A percentile compares a stretch with the other conserved stretches of the same genome.
phyloP scores from a whole-genome alignment of 139 green algal genomes.

The Chlamydomonas sp. region DNA sequence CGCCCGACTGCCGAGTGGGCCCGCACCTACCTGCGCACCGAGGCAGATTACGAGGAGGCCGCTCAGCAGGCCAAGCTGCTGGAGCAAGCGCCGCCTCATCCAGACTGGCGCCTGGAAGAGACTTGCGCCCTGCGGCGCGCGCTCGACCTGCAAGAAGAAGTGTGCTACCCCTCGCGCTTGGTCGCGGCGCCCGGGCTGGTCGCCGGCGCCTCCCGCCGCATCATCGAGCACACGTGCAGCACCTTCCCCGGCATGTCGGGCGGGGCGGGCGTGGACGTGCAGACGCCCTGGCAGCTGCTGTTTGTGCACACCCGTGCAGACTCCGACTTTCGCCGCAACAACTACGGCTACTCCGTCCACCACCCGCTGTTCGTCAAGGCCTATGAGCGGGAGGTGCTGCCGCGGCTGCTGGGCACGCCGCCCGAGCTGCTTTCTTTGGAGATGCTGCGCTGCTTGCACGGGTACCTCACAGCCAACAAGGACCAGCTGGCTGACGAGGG shows the following conservation, averaged over 20 bases:
- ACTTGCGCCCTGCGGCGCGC: neutral
- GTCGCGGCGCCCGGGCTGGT: conserved; percentile 9
- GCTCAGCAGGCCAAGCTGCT: neutral
- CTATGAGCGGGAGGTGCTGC: conserved; percentile 15
- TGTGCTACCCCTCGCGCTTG: conserved; percentile 14
- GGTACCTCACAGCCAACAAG: conserved; percentile 4
- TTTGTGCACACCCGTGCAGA: conserved; percentile 14
- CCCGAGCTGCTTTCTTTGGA: neutral
- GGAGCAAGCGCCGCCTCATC: neutral
- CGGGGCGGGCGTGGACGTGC: conserved; percentile 7
- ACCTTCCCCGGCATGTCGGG: conserved; percentile 20
- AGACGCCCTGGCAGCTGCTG: conserved; percentile 14
- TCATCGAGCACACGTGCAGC: conserved; percentile 20
- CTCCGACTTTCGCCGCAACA: conserved; percentile 1
- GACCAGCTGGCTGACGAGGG: conserved; percentile 1
- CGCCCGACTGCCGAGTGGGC: conserved; percentile 1
- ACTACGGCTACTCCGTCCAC: conserved; percentile 14
- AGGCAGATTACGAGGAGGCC: conserved; percentile 7
- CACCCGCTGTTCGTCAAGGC: conserved; percentile 18
- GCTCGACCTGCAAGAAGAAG: conserved; percentile 13
- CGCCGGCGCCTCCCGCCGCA: neutral
- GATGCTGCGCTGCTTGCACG: conserved; percentile 14
- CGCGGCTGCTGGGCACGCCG: conserved; percentile 16
- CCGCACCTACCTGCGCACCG: conserved; percentile 16
- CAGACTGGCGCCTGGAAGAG: conserved; percentile 14